These are phyloP conservation scores for Butyriboletus loyo DNA, from an alignment of 768 basidiomycete species.

Conservation along the genomic window DNA sequence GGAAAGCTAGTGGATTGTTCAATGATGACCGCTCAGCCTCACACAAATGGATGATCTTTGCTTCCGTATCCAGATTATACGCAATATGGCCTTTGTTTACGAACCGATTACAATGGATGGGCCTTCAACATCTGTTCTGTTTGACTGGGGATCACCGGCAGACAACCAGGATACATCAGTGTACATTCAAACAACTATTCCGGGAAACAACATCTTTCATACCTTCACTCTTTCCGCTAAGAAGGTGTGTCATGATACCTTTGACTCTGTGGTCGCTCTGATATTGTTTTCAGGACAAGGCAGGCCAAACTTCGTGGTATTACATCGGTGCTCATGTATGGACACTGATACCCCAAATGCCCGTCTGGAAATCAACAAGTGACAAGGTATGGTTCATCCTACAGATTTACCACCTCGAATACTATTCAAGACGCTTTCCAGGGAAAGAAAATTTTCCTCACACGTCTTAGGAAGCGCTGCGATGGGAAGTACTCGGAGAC, in stretches of 20 bases:
- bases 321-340: conserved; percentile 53
- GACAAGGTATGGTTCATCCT: conserved; percentile 30
- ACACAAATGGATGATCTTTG: conserved; percentile 37
- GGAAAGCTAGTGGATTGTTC: not conserved
- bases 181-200: conserved; percentile 33
- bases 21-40: conserved; percentile 27
- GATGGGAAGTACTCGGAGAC: conserved; percentile 28
- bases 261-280: not conserved
- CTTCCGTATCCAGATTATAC: conserved; percentile 40
- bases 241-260: conserved; percentile 32
- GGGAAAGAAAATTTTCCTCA: conserved; percentile 34
- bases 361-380: conserved; percentile 40
- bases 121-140: conserved; percentile 39
- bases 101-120: conserved; percentile 57
- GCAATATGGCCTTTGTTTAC: conserved; percentile 46
- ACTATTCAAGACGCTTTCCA: conserved; percentile 1
- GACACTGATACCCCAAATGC: conserved; percentile 28
- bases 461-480: conserved; percentile 37
- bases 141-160: conserved; percentile 49
- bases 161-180: conserved; percentile 33
- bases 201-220: conserved; percentile 37
- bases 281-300: conserved; percentile 29
- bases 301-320: conserved; percentile 36
- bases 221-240: conserved; percentile 49
- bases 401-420: not conserved